These are phyloP conservation scores for Pythium aquatile DNA, from an alignment of 352 stramenopile genomes.

Conservation along the genomic window DNA sequence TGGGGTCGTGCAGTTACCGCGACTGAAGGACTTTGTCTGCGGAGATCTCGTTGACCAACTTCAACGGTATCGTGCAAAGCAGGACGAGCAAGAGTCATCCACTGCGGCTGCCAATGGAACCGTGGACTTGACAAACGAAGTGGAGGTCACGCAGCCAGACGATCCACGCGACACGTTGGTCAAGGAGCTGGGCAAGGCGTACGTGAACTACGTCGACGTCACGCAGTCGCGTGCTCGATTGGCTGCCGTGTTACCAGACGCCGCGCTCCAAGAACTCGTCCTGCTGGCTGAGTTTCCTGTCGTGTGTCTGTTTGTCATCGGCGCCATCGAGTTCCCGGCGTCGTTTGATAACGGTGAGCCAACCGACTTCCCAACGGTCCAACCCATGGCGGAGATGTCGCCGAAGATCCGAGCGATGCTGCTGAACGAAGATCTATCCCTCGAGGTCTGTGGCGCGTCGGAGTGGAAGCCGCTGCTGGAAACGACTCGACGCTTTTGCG, in stretches of 20 bases:
- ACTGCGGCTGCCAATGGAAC: neutral
- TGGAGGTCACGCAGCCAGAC: neutral
- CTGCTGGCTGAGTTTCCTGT: slow-evolving; percentile 40
- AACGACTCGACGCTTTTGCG: slow-evolving; percentile 47
- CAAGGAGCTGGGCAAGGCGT: slow-evolving; percentile 64
- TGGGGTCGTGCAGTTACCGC: slow-evolving; percentile 33
- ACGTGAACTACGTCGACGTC: slow-evolving; percentile 59
- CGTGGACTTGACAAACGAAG: neutral
- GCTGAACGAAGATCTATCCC: slow-evolving; percentile 15
- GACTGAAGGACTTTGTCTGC: slow-evolving; percentile 14
- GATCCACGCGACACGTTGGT: slow-evolving; percentile 23
- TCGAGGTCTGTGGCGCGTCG: neutral
- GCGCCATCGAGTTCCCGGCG: slow-evolving; percentile 9
- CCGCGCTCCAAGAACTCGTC: slow-evolving; percentile 17
- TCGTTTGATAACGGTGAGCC: slow-evolving; percentile 9
- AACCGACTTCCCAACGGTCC: neutral
- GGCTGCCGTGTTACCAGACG: slow-evolving; percentile 21
- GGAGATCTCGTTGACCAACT: slow-evolving; percentile 16
- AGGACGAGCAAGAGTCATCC: neutral
- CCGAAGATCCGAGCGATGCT: slow-evolving; percentile 15
- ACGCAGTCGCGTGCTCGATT: slow-evolving; percentile 39
- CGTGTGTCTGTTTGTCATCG: slow-evolving; percentile 36
- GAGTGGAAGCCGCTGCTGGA: slow-evolving; percentile 42
- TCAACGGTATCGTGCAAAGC: neutral
- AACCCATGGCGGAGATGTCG: neutral